Evolutionary conservation across 1,284 basidiomycete species (phyloP), one percentile per base, ranked within the genome.

Genomic region (Takashimella koratensis): DNA sequence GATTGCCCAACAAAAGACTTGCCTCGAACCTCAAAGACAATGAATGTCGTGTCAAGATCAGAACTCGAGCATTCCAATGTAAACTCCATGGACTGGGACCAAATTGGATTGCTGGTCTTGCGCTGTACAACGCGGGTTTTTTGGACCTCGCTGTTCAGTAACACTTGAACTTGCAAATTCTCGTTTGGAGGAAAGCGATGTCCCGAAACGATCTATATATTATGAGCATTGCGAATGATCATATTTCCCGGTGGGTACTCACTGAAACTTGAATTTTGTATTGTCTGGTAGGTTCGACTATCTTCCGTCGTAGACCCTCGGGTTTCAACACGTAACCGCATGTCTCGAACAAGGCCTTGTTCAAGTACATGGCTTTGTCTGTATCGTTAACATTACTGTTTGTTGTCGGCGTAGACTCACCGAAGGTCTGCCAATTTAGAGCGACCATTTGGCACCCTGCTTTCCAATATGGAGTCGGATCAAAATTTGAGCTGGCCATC

Each of bases 381-480:
- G 67, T 16, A 21, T 2, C n/a, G n/a, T n/a, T n/a, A n/a, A n/a
- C n/a, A n/a, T n/a, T n/a, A n/a, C n/a, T n/a, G n/a, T n/a, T n/a
- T n/a, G n/a, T n/a, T n/a, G n/a, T 56, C 23, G 52, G 47, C n/a
- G 52, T 55, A 13, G 47, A 75, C 82, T 52, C 62, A 91, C 90
- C 91, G 63, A 86, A 86, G 0, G 93, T 98, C 75, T 99, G 96
- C 90, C 93, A 98, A 73, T 99, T 99, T 57, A 98, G 82, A 5
- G 96, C 92, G 0, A 96, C 93, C n/a, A 98, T 76, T 75, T 98
- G 95, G 16, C 86, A 85, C 0, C 95, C 95, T 0, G 86, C 85
- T 0, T 84, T 83, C 95, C 95, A 99, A 73, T 85, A 92, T 39
- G 86, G 82, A 74, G 90, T 85, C 3, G 95, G 95, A 61, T 88